Evolutionary conservation across 768 basidiomycete genomes (phyloP), one percentile per base, ranked within the genome.

Genomic region (Cubamyces sp.): DNA sequence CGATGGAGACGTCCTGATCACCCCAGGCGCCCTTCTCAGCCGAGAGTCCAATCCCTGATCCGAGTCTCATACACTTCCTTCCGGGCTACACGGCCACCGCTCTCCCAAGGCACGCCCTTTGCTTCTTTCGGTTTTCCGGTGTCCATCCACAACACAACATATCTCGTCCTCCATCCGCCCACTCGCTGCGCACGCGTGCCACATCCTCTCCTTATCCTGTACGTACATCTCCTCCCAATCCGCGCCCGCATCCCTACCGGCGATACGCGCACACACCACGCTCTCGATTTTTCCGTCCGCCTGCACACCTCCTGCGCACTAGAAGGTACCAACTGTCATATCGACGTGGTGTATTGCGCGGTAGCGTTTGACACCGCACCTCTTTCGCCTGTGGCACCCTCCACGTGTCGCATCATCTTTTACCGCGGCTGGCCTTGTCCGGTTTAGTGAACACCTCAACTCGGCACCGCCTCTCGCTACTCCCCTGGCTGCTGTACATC

Each of bases 61-160:
- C 57, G 41, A 57, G 28, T 19, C 57, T 53, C 56, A 63, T 14
- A 58, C 62, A 49, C 62, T 41, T 63, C 62, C 19, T n/a, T 40
- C 46, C 62, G 62, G 62, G 62, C 62, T 58, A 58, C 62, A 54
- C 62, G 62, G 62, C 40, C 51, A 16, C 46, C 57, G 41, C 42
- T 52, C 43, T 45, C 49, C 50, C 57, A 59, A 23, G 30, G 55
- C 46, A 23, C 57, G n/a, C 43, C 9, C 18, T 23, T 11, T 43
- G 12, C 26, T 43, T 51, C 11, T 19, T 28, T 28, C 48, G 48
- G n/a, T 50, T 43, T 12, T 42, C 34, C 25, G 43, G 34, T 34
- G 34, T 34, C 34, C 34, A 34, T 34, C 34, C 34, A 34, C 34
- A 34, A 34, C 11, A 5, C 34, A 34, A 19, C 21, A 25, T 51